These are phyloP conservation scores for Extremus antarcticus DNA, from an alignment of 495 filamentous ascomycete species.

Conservation along the genomic window DNA sequence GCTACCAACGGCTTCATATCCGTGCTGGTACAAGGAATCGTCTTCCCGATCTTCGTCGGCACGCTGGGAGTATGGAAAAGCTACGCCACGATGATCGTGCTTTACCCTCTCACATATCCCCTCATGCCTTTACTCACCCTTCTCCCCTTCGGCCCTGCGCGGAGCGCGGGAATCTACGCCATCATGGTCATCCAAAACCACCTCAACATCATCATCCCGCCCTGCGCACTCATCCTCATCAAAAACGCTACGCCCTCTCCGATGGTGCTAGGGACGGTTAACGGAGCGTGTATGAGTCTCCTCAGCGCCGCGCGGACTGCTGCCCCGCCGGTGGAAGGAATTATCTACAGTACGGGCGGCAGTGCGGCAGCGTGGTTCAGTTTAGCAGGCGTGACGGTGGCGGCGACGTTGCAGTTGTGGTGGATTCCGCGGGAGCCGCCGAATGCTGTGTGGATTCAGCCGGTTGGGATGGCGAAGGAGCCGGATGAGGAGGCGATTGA, in stretches of 20 bases:
- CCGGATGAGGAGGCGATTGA: neutral
- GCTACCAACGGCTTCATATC: conserved; percentile 21
- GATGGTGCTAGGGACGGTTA: conserved; percentile 19
- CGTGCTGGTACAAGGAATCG: conserved; percentile 19
- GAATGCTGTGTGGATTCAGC: conserved; percentile 63
- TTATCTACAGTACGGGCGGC: conserved; percentile 17
- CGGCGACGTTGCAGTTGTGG: conserved; percentile 14
- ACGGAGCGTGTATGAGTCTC: conserved; percentile 17
- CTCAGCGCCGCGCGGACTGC: conserved; percentile 17
- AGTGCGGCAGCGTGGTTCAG: conserved; percentile 19
- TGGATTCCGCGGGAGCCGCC: conserved; percentile 35
- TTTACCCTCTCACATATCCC: conserved; percentile 19
- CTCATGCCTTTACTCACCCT: conserved; percentile 17
- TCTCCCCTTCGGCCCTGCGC: conserved; percentile 1
- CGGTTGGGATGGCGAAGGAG: conserved; percentile 52
- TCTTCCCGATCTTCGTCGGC: conserved; percentile 20
- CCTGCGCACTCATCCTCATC: conserved; percentile 21
- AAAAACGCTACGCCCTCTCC: conserved; percentile 21
- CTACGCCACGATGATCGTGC: conserved; percentile 14
- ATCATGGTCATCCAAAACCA: conserved; percentile 15
- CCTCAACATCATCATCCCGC: conserved; percentile 21
- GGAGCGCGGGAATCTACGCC: conserved; percentile 12
- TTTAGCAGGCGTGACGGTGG: conserved; percentile 6
- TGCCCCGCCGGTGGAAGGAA: conserved; percentile 12
- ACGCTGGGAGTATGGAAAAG: conserved; percentile 15